phyloP scores from a whole-genome alignment of 2,329 filamentous ascomycete genomes.

The Colletotrichum camelliae region DNA sequence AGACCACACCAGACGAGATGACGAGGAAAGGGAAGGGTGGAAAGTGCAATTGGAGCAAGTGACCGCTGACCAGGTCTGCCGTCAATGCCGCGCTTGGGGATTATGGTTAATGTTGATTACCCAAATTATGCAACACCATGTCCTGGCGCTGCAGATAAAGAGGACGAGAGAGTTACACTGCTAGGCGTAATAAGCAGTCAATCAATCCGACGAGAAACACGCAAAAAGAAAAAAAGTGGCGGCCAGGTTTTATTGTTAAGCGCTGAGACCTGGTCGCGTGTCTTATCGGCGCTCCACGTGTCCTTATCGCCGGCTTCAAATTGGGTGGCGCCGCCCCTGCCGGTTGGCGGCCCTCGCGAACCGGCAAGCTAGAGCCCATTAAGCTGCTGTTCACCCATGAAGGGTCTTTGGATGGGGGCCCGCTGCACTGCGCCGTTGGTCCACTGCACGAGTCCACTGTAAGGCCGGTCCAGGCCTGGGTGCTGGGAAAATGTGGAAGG shows the following conservation, averaged over 20 bases:
- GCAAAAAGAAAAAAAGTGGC: neutral
- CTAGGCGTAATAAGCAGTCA: neutral
- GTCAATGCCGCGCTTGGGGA: neutral
- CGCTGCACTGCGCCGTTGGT: neutral
- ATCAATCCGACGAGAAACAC: neutral
- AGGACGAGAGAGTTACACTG: neutral
- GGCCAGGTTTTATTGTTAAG: neutral
- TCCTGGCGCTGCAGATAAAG: neutral
- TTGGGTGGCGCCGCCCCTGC: neutral
- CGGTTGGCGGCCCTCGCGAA: conserved; percentile 10
- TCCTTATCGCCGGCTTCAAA: conserved; percentile 12
- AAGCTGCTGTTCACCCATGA: neutral
- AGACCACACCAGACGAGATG: neutral
- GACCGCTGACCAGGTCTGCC: neutral
- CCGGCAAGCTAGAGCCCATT: neutral
- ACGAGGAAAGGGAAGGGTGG: neutral
- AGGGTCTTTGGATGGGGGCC: neutral
- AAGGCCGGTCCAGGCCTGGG: neutral
- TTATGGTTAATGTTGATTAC: neutral
- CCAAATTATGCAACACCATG: neutral
- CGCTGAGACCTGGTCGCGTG: neutral
- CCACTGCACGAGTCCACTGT: neutral
- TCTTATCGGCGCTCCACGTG: conserved; percentile 19
- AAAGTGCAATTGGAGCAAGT: neutral
- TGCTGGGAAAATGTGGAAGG: neutral